Percentiles rank a stretch among this genome's conserved stretches.
These are phyloP conservation scores for Wallemia hederae DNA, from an alignment of 1,284 basidiomycete species.

Conservation along the genomic window DNA sequence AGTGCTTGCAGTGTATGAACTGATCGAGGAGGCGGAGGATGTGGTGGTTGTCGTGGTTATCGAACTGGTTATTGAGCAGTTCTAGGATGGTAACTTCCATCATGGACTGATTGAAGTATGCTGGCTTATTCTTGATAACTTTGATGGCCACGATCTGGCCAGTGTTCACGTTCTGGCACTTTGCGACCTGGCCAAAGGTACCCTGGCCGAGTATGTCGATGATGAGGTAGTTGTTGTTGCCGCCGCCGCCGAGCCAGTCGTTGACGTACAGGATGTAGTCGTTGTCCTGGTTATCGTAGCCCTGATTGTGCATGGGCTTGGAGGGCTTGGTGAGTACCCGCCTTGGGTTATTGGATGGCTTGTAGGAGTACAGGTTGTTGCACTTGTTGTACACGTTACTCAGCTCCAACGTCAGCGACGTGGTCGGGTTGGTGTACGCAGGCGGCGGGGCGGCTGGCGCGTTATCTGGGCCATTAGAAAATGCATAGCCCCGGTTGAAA, in stretches of 20 bases:
- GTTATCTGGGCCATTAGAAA: neutral
- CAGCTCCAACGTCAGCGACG: constrained; percentile 55
- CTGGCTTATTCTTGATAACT: constrained; percentile 98
- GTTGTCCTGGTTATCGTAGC: constrained; percentile 85
- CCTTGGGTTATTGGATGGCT: constrained; percentile 66
- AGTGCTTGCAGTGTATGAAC: constrained; percentile 85
- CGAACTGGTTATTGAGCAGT: constrained; percentile 71
- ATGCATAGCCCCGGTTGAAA: no score
- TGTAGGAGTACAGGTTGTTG: constrained; percentile 74
- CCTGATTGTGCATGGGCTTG: constrained; percentile 74
- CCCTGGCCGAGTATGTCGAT: constrained; percentile 93
- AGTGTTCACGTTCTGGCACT: constrained; percentile 97
- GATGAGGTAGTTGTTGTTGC: constrained; percentile 52
- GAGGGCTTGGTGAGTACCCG: constrained; percentile 84
- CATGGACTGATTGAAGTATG: constrained; percentile 98
- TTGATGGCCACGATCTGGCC: constrained; percentile 97
- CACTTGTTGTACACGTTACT: constrained; percentile 70
- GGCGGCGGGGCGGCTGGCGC: neutral
- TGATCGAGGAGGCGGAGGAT: constrained; percentile 82
- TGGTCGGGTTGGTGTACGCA: neutral
- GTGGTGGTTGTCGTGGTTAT: constrained; percentile 84
- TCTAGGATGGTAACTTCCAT: constrained; percentile 99
- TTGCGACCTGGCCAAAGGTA: constrained; percentile 96
- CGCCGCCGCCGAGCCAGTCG: constrained; percentile 64
- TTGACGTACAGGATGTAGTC: constrained; percentile 95